Percentiles rank a stretch among this genome's conserved stretches.
Conservation (phyloP, 345 rosid species). For the Pistacia integerrima region DNA sequence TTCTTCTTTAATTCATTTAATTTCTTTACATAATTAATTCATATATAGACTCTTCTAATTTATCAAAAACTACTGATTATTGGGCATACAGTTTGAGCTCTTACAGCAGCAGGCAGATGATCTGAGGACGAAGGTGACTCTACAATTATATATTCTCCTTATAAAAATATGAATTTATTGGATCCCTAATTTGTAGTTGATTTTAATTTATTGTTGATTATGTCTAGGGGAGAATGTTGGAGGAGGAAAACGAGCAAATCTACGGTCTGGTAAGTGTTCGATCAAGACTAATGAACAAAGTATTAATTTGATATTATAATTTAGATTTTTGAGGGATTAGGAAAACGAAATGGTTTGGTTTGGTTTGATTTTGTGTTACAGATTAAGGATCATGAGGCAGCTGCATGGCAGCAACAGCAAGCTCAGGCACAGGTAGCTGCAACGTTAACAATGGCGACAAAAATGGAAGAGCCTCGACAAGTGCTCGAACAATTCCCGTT, state of each 20-base stretch:
- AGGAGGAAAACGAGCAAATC: constrained; percentile 39
- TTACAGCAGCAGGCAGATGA: constrained; percentile 34
- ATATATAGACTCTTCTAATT: background rate
- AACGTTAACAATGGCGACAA: constrained; percentile 1
- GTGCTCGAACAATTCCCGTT: constrained; percentile 30
- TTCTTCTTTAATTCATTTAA: too few relatives aligned
- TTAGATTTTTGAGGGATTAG: background rate
- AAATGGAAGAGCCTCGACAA: constrained; percentile 11
- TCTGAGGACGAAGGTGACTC: constrained; percentile 34
- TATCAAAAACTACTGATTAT: background rate
- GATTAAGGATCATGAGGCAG: constrained; percentile 12
- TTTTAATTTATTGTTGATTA: background rate
- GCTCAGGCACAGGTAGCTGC: too few relatives aligned
- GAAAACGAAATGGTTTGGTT: too few relatives aligned
- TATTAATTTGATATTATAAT: background rate
- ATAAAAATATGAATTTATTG: too few relatives aligned
- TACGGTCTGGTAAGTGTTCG: constrained; percentile 26
- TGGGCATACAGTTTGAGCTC: constrained; percentile 31
- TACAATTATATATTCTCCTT: too few relatives aligned
- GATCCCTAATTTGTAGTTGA: too few relatives aligned
- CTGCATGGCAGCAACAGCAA: constrained; percentile 24
- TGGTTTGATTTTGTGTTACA: background rate
- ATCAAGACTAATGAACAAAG: background rate
- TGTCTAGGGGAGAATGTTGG: constrained; percentile 34
- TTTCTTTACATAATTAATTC: too few relatives aligned